A percentile compares a stretch with the other conserved stretches of the same genome.
Conservation (phyloP, 805 yeast genomes). For the Cyberlindnera meyerae region DNA sequence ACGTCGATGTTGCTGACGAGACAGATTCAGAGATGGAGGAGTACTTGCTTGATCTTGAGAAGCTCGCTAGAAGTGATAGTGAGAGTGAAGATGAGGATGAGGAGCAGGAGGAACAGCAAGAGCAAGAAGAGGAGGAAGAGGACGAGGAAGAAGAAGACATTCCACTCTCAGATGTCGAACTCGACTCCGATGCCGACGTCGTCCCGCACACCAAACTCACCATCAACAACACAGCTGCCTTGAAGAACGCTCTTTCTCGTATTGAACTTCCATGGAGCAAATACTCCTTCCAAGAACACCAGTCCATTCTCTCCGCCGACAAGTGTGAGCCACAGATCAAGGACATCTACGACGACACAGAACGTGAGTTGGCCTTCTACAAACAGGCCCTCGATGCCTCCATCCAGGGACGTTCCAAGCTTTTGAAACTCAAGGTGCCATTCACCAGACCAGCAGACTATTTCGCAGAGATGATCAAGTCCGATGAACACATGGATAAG, state of each 20-base stretch:
- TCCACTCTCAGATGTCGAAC: constrained; percentile 84
- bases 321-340: constrained; percentile 62
- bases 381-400: constrained; percentile 91
- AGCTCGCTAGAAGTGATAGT: constrained; percentile 49
- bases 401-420: constrained; percentile 58
- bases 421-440: constrained; percentile 70
- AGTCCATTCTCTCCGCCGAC: constrained; percentile 57
- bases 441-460: constrained; percentile 92
- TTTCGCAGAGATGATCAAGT: constrained; percentile 97
- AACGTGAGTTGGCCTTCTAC: constrained; percentile 91
- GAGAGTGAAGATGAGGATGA: constrained; percentile 35
- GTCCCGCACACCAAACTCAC: constrained; percentile 90
- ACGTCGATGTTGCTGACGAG: constrained; percentile 37
- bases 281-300: constrained; percentile 79
- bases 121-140: constrained; percentile 50
- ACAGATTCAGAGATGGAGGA: constrained; percentile 43
- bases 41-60: constrained; percentile 45
- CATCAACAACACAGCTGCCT: constrained; percentile 81
- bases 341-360: constrained; percentile 93
- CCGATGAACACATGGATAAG: constrained; percentile 97
- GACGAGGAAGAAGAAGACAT: constrained; percentile 77
- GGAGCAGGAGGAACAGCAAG: constrained; percentile 41
- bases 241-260: constrained; percentile 63
- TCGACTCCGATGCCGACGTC: constrained; percentile 91
- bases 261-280: constrained; percentile 56